A percentile compares a stretch with the other conserved stretches of the same genome.
Conservation (phyloP, 2,329 filamentous ascomycete species). For the Hypoxylon sp. region DNA sequence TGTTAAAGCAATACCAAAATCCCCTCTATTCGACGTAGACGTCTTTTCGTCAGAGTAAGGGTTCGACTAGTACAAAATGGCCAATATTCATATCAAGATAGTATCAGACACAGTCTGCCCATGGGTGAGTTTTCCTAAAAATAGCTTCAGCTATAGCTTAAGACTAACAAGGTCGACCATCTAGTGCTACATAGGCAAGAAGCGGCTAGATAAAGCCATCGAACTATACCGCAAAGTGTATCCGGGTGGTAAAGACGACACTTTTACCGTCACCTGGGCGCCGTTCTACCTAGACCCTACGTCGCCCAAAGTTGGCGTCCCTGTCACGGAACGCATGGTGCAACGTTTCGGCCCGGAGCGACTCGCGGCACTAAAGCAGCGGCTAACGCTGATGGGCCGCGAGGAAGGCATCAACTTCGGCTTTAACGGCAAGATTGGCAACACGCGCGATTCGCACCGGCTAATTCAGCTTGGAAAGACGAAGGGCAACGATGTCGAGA, state of each 20-base stretch:
- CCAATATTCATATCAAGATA: conserved; percentile 81
- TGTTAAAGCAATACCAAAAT: background rate
- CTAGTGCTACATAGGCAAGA: conserved; percentile 84
- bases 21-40: background rate
- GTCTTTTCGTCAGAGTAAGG: background rate
- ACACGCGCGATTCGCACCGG: conserved; percentile 84
- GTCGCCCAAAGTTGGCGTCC: conserved; percentile 63
- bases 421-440: conserved; percentile 79
- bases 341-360: conserved; percentile 77
- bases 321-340: conserved; percentile 67
- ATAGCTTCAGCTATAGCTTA: conserved; percentile 15
- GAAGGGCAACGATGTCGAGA: conserved; percentile 65
- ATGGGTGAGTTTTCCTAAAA: conserved; percentile 57
- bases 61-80: conserved; percentile 64
- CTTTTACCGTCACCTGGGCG: conserved; percentile 80
- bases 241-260: conserved; percentile 72
- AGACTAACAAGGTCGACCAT: conserved; percentile 45
- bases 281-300: conserved; percentile 86
- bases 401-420: conserved; percentile 80
- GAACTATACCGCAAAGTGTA: conserved; percentile 73
- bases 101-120: conserved; percentile 88
- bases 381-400: conserved; percentile 70
- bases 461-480: conserved; percentile 78
- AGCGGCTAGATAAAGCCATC: conserved; percentile 81
- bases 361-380: conserved; percentile 68